These are phyloP conservation scores for Candida khao-thaluensis DNA, from an alignment of 805 yeast species.

Conservation along the genomic window DNA sequence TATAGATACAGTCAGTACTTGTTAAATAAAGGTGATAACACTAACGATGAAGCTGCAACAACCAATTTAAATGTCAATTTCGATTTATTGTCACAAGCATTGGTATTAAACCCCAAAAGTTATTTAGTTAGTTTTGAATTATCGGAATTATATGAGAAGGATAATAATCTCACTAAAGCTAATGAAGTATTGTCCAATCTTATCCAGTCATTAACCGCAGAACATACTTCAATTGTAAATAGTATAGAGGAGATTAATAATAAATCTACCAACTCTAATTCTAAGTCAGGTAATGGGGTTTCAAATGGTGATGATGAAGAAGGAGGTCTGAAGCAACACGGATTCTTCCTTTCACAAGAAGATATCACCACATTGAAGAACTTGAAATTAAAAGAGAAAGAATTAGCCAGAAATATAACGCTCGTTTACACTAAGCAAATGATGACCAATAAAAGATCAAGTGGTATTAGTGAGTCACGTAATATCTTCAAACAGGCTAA, in stretches of 20 bases:
- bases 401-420: constrained; percentile 47
- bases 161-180: constrained; percentile 50
- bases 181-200: constrained; percentile 50
- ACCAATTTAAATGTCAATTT: constrained; percentile 18
- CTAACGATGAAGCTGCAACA: neutral
- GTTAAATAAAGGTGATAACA: constrained; percentile 20
- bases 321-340: constrained; percentile 17
- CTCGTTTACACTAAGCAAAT: constrained; percentile 66
- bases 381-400: constrained; percentile 22
- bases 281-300: constrained; percentile 5
- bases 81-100: constrained; percentile 52
- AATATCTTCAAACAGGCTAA: constrained; percentile 65
- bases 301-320: constrained; percentile 16
- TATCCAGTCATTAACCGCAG: constrained; percentile 43
- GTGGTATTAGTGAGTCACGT: constrained; percentile 73
- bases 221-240: constrained; percentile 29
- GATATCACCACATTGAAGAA: constrained; percentile 23
- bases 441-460: constrained; percentile 66
- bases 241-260: constrained; percentile 23
- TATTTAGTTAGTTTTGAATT: constrained; percentile 62
- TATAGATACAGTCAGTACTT: constrained; percentile 49
- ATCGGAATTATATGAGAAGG: constrained; percentile 68
- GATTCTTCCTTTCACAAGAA: constrained; percentile 16
- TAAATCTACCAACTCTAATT: constrained; percentile 9
- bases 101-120: constrained; percentile 67